Base-by-base conservation (phyloP, 1,284 basidiomycete species). In the Taiwanofungus camphoratus region DNA sequence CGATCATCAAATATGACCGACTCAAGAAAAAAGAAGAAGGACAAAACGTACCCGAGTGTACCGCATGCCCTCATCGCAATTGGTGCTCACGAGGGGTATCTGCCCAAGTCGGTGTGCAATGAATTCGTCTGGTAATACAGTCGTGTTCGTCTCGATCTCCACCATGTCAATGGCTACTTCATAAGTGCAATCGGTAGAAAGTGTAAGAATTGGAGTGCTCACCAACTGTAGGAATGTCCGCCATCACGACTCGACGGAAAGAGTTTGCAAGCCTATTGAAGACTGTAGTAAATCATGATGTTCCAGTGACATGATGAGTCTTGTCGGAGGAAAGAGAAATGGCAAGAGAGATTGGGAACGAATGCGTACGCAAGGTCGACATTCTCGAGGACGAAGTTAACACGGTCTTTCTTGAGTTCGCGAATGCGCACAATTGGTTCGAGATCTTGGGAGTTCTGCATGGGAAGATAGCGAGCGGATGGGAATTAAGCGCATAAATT, bases 61-160 rank as follows among this genome's bases (percentile, higher is more conserved):
- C 50, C 88, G 80, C 60, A 93, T 82, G 13, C 82, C 86, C 57
- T 91, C 85, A 44, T 89, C 87, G 51, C 89, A 93, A 50, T 84
- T 85, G 34, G 78, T 71, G 62, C 91, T 95, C 36, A 89, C 73
- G 16, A 99, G 71, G 5, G 96, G 96, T 18, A 99, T 77, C 79
- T 98, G 86, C 18, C 96, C 96, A 19, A 99, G 72, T 34, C 96
- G 80, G 65, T 99, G 96, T 1, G 93, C 91, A 49, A 99, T 85
- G 70, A 96, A 96, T 68, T 99, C 96, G 66, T 99, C 96, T 1
- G 95, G 90, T 24, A 99, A 69, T 3, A 98, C 94, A 0, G 89
- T 86, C 6, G 92, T 95, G 63, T 99, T 99, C 45, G 79, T 79
- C 51, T 87, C 76, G 53, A 99, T 87, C 62, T 95, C 90, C 3